phyloP scores from a whole-genome alignment of 176 grass and related monocot genomes.

The Puya raimondii region DNA sequence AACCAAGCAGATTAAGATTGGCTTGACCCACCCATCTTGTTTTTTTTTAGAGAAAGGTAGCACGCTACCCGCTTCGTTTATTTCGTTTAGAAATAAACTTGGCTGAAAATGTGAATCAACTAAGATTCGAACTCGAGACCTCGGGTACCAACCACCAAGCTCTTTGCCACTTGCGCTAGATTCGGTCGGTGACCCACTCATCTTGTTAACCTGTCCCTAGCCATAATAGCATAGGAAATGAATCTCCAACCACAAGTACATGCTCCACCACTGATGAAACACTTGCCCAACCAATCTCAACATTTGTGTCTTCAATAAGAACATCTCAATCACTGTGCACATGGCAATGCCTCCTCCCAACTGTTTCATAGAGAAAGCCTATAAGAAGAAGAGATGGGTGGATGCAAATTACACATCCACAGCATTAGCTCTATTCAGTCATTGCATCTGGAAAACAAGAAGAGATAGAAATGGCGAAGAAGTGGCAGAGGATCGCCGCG shows the following conservation, averaged over 20 bases:
- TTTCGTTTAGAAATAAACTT: too few relatives aligned
- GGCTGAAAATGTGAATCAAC: too few relatives aligned
- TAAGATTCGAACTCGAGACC: too few relatives aligned
- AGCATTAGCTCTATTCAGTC: not conserved
- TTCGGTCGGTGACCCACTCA: too few relatives aligned
- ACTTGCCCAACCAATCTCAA: slow-evolving; percentile 18
- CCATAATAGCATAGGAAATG: too few relatives aligned
- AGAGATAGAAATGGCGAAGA: slow-evolving; percentile 17
- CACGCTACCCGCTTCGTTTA: too few relatives aligned
- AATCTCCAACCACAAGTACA: not conserved
- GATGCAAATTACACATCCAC: not conserved
- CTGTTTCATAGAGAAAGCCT: slow-evolving; percentile 3
- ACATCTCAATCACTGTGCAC: slow-evolving; percentile 9
- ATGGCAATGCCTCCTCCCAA: slow-evolving; percentile 30
- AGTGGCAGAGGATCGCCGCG: slow-evolving; percentile 40
- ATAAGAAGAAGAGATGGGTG: not conserved
- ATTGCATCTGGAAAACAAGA: not conserved
- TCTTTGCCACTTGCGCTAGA: too few relatives aligned
- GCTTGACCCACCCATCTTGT: too few relatives aligned
- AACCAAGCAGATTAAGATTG: too few relatives aligned
- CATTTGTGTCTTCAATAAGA: slow-evolving; percentile 23
- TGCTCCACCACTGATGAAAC: not conserved
- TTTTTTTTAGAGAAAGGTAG: too few relatives aligned
- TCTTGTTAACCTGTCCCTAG: too few relatives aligned
- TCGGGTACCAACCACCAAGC: too few relatives aligned